phyloP scores from a whole-genome alignment of 225 moss, liverwort and hornwort genomes.

The Pseudisothecium myosuroides region DNA sequence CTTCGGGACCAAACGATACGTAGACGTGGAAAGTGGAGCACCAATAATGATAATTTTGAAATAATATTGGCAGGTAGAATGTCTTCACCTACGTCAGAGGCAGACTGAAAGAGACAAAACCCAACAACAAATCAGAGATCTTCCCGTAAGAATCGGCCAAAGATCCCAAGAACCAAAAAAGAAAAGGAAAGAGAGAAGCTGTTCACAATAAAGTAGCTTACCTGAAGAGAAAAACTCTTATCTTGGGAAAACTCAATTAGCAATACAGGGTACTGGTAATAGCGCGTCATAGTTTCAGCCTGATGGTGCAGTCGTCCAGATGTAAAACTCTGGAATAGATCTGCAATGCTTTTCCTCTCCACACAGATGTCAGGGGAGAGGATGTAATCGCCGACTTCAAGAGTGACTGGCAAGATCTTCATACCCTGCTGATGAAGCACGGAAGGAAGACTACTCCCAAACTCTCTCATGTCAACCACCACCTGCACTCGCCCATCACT shows the following conservation, averaged over 20 bases:
- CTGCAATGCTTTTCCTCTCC: slow-evolving; percentile 88
- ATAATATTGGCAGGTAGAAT: slow-evolving; percentile 75
- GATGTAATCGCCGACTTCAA: slow-evolving; percentile 99
- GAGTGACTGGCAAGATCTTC: slow-evolving; percentile 86
- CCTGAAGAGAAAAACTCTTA: slow-evolving; percentile 97
- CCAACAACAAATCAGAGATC: neutral
- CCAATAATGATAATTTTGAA: slow-evolving; percentile 84
- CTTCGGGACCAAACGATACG: slow-evolving; percentile 98
- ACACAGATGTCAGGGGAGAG: slow-evolving; percentile 92
- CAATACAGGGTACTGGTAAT: slow-evolving; percentile 84
- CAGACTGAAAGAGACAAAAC: slow-evolving; percentile 44
- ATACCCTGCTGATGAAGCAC: slow-evolving; percentile 98
- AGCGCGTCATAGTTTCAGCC: slow-evolving; percentile 91
- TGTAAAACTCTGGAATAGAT: slow-evolving; percentile 79
- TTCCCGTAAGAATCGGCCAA: neutral
- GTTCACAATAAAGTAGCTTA: neutral
- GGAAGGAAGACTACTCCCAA: slow-evolving; percentile 90
- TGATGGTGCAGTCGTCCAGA: slow-evolving; percentile 95
- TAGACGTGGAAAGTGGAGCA: slow-evolving; percentile 91
- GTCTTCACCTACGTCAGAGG: slow-evolving; percentile 82
- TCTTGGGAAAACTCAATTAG: slow-evolving; percentile 95
- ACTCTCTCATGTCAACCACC: slow-evolving; percentile 99
- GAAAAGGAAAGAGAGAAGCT: neutral
- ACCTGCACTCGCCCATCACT: slow-evolving; percentile 47
- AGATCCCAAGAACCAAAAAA: neutral